These are phyloP conservation scores for Cardiospermum halicacabum DNA, from an alignment of 345 rosid genomes.

Conservation along the genomic window DNA sequence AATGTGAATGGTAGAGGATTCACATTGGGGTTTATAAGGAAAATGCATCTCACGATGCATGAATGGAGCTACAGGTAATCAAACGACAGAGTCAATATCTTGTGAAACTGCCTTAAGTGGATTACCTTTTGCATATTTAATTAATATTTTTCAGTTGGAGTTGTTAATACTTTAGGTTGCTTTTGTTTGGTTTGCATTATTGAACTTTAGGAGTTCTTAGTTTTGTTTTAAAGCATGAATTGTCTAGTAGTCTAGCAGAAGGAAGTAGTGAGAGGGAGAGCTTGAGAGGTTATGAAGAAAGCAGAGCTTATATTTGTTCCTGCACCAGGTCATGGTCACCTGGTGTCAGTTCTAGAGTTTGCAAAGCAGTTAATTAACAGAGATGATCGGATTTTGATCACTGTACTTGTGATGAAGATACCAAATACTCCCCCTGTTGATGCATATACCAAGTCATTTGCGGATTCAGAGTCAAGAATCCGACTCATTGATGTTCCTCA, in stretches of 20 bases:
- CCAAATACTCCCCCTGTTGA: not conserved
- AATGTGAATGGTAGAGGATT: no score
- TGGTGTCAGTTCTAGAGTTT: constrained; percentile 39
- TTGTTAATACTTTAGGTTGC: no score
- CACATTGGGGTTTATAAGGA: no score
- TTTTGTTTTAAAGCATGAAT: not conserved
- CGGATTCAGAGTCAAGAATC: constrained; percentile 26
- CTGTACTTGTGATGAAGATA: constrained; percentile 21
- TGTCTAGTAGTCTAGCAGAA: not conserved
- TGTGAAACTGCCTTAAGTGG: no score
- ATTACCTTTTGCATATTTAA: no score
- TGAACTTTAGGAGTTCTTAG: not conserved
- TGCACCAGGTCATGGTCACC: constrained; percentile 35
- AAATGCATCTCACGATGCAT: no score
- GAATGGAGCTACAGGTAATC: no score
- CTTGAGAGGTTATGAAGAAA: constrained; percentile 19
- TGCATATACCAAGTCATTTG: constrained; percentile 11
- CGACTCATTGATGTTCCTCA: constrained; percentile 28
- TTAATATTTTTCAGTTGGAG: no score
- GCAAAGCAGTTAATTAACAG: constrained; percentile 35
- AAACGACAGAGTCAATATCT: no score
- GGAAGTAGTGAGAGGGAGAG: not conserved
- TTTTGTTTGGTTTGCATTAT: no score
- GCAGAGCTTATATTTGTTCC: constrained; percentile 36
- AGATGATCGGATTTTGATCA: constrained; percentile 28